phyloP scores from a whole-genome alignment of 192 early-diverging fungal genomes.

The Dissophora globulifera region DNA sequence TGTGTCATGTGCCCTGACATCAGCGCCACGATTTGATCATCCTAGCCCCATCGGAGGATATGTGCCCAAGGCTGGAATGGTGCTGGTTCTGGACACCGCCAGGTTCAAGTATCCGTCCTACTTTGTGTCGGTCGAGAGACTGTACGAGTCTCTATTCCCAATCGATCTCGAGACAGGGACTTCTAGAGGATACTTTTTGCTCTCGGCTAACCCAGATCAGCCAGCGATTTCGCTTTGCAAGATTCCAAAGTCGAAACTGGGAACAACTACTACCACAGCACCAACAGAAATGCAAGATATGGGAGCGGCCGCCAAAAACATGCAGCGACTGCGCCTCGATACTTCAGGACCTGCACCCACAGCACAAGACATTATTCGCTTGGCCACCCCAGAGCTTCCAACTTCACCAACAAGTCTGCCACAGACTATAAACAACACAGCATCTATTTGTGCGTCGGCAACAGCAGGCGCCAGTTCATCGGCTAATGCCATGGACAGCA shows the following conservation, averaged over 20 bases:
- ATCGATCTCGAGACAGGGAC: conserved; percentile 83
- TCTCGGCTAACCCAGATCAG: conserved; percentile 60
- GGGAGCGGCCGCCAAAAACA: conserved; percentile 12
- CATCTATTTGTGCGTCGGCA: conserved; percentile 15
- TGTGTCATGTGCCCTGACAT: neutral
- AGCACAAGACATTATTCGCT: conserved; percentile 12
- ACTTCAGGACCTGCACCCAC: neutral
- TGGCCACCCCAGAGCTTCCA: no score
- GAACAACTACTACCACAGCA: neutral
- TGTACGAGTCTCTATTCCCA: conserved; percentile 86
- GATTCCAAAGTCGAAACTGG: conserved; percentile 25
- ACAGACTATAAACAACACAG: neutral
- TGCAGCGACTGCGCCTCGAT: conserved; percentile 9
- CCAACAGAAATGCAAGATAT: neutral
- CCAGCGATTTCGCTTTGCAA: conserved; percentile 52
- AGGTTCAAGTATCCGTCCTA: conserved; percentile 94
- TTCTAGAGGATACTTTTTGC: conserved; percentile 89
- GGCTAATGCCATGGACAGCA: conserved; percentile 30
- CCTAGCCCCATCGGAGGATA: conserved; percentile 83
- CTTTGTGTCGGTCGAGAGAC: conserved; percentile 74
- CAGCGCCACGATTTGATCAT: neutral
- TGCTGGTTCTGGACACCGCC: conserved; percentile 89
- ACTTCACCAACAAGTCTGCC: neutral
- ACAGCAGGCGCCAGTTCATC: conserved; percentile 1
- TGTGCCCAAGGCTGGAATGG: conserved; percentile 74